These are phyloP conservation scores for Termitomyces heimii DNA, from an alignment of 768 basidiomycete genomes.

Conservation along the genomic window DNA sequence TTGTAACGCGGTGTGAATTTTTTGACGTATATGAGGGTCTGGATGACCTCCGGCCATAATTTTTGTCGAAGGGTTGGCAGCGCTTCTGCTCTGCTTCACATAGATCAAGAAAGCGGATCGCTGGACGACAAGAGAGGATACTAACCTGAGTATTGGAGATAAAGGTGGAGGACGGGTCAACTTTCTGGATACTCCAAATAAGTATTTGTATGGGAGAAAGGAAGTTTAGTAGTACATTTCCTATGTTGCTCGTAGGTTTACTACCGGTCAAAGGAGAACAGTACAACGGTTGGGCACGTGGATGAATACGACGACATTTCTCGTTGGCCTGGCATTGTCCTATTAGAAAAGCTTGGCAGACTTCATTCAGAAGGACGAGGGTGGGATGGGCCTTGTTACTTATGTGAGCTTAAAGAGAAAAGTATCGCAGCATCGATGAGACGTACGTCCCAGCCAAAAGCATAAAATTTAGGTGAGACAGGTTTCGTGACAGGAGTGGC, in stretches of 20 bases:
- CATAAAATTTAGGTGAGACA: neutral
- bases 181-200: neutral
- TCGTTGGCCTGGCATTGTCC: neutral
- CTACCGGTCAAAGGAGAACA: neutral
- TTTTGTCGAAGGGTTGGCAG: neutral
- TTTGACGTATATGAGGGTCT: no score
- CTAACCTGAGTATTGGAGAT: no score
- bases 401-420: neutral
- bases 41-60: no score
- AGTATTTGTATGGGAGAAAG: neutral
- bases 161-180: no score
- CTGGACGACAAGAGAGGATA: no score
- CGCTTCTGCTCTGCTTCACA: neutral
- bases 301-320: slow-evolving; percentile 8
- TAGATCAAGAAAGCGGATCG: no score
- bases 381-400: slow-evolving; percentile 23
- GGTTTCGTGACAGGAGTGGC: neutral
- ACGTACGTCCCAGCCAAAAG: slow-evolving; percentile 13
- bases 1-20: no score
- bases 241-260: neutral
- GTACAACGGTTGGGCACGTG: neutral
- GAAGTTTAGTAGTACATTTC: neutral
- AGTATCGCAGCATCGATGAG: neutral
- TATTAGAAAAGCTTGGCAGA: slow-evolving; percentile 6
- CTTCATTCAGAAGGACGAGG: slow-evolving; percentile 13